Percentiles rank a stretch among this genome's conserved stretches.
Evolutionary conservation across 345 rosid species (phyloP).

Genomic region (Salix caprea): DNA sequence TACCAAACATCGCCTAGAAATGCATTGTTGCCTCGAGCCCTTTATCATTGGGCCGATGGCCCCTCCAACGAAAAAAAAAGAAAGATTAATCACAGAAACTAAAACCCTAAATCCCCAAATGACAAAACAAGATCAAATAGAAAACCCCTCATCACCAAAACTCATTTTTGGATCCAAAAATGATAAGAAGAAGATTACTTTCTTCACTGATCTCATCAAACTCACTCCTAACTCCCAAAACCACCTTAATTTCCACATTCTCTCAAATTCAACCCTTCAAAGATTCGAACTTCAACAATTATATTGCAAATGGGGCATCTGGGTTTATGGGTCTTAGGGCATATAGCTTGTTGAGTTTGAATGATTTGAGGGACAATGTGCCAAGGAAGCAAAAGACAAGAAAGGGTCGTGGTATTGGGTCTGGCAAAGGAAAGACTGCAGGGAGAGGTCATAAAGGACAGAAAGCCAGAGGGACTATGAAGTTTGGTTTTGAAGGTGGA

Average conservation of each 20-base stretch:
- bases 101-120: neutral
- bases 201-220: constrained; percentile 6
- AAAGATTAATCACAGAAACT: neutral
- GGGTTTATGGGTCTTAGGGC: constrained; percentile 42
- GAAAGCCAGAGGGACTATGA: constrained; percentile 77
- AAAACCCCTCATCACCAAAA: neutral
- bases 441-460: constrained; percentile 98
- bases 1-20: too few relatives aligned
- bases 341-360: constrained; percentile 71
- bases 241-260: neutral
- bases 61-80: too few relatives aligned
- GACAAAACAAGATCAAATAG: neutral
- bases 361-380: constrained; percentile 74
- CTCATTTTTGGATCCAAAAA: neutral
- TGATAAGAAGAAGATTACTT: constrained; percentile 7
- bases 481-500: constrained; percentile 95
- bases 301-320: neutral
- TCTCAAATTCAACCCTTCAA: neutral
- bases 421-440: constrained; percentile 95
- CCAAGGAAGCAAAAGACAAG: constrained; percentile 94
- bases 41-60: too few relatives aligned
- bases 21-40: too few relatives aligned
- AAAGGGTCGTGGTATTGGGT: constrained; percentile 97
- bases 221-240: neutral
- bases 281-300: neutral